A percentile compares a stretch with the other conserved stretches of the same genome.
Conservation (phyloP, 192 early-diverging fungal species). For the Backusella westeae region DNA sequence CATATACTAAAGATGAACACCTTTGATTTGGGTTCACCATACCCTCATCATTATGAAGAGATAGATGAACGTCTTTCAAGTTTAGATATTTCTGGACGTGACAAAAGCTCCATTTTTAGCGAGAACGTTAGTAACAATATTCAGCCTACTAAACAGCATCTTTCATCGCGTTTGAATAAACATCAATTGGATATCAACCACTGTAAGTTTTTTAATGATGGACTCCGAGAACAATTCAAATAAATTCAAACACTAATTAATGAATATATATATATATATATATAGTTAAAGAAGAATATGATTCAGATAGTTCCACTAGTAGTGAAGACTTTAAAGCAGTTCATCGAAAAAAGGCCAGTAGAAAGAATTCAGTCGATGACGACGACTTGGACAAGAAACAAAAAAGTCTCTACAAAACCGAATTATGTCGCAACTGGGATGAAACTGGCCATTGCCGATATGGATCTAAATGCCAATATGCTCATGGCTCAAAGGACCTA, state of each 20-base stretch:
- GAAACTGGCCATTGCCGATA: conserved; percentile 61
- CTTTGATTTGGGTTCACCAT: not conserved
- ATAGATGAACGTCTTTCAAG: conserved; percentile 9
- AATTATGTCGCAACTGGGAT: conserved; percentile 48
- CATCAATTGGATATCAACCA: not conserved
- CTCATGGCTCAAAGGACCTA: conserved; percentile 80
- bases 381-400: not conserved
- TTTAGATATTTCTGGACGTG: not conserved
- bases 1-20: not conserved
- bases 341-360: not conserved
- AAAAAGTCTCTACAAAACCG: conserved; percentile 45
- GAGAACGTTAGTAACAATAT: not conserved
- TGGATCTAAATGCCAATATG: conserved; percentile 94
- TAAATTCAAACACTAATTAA: not conserved
- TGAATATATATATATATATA: not conserved
- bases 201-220: not conserved
- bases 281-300: conserved; percentile 11
- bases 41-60: not conserved
- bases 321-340: not conserved
- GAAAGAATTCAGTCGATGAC: not conserved
- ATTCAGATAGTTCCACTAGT: not conserved
- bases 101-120: not conserved
- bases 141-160: not conserved
- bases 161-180: not conserved
- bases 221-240: not conserved